Evolutionary conservation across 257 asterid species (phyloP), one percentile per base, ranked within the genome.

Genomic region (Scutellaria minor): DNA sequence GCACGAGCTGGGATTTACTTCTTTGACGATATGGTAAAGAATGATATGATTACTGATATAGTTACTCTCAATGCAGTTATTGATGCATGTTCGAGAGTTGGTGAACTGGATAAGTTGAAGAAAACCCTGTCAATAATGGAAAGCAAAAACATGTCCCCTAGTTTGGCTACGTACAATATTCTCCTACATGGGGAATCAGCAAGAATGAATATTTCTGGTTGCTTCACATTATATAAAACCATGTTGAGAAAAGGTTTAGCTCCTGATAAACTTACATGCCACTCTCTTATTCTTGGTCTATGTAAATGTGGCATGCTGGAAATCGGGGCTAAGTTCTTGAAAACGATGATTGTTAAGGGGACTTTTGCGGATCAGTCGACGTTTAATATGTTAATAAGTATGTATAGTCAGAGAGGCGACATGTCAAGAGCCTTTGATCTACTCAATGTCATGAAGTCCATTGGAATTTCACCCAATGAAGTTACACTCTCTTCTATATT

Each of bases 201-300:
- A 63, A 80, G 80, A 14, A 71, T 68, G 40, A 77, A 84, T 70
- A 72, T 91, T 9, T 53, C 83, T 4, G 87, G 74, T 48, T 91
- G 89, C 82, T 89, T 80, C 60, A 64, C 64, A 5, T 65, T 85
- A 13, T 89, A 89, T 77, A 71, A 77, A 54, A 68, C 83, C 69
- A 77, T 94, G 75, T 41, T 78, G 83, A 83, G 78, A 53, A 68
- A 83, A 15, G 95, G 89, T 47, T 73, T 87, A 41, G 56, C 61
- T 52, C 99, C 97, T 7, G 97, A 89, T 77, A 85, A 85, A 74
- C 77, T 81, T 20, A 91, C 97, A 15, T 86, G 83, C 65, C 89
- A 91, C 81, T 88, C 94, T 57, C 65, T 94, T 55, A 74, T 87
- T 71, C 79, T 85, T 46, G 93, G 89, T 57, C 59, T 94, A 15